Evolutionary conservation across 148 eudicot genomes (phyloP), one percentile per base, ranked within the genome.

Genomic region (Arctostaphylos glauca): DNA sequence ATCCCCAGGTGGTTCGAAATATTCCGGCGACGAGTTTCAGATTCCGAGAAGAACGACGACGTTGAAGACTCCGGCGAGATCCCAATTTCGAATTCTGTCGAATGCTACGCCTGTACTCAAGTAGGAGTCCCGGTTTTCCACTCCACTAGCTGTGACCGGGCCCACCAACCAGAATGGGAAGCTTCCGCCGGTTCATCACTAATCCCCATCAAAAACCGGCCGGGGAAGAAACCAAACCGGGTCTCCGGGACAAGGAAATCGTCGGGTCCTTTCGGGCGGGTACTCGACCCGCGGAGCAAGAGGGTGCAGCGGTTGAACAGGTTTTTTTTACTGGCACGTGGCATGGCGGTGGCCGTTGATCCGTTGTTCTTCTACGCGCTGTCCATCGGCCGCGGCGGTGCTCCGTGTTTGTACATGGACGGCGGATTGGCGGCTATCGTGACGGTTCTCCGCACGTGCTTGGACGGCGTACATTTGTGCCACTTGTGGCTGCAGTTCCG

Each of bases 91-190:
- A 70, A 47, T 54, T 59, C 90, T 3, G 79, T 83, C 23, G 99
- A 96, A 79, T 96, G 99, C 86, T 93, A 94, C 79, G 98, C 97
- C 8, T 96, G 99, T 80, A 96, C 99, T 1, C 98, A 90, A 58
- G 95, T 90, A 5, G 99, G 98, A 1, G 88, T 91, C 10, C 99
- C 99, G 2, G 97, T 71, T 0, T 96, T 96, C 87, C 99, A 96
- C 89, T 96, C 99, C 80, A 96, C 98, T 2, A 89, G 95, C 84
- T 96, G 99, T 78, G 97, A 94, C 87, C 87, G 85, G 38, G 93
- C 97, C 64, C 80, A 91, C 86, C 93, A 89, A 46, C 93, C 94
- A 56, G 91, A 94, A 78, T 96, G 99, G 99, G 93, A 94, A 74
- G 97, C 97, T 80, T 89, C 88, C 0, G 98, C 98, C 19, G 98